phyloP scores from a whole-genome alignment of 2,329 filamentous ascomycete species.

The Tolypocladium guangdongense region DNA sequence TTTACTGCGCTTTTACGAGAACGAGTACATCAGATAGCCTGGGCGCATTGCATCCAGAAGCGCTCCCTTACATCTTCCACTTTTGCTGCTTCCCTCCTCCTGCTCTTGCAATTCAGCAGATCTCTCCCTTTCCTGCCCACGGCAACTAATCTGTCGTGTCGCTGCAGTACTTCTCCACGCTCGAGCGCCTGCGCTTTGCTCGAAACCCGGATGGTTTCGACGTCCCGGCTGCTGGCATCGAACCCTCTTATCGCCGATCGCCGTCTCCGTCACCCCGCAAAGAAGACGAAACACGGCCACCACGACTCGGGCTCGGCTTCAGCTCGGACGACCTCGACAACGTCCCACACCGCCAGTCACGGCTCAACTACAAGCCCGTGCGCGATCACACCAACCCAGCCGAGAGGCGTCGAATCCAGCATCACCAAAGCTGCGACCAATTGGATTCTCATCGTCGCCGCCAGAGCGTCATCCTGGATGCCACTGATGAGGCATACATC shows the following conservation, averaged over 20 bases:
- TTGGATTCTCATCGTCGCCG: conserved; percentile 34
- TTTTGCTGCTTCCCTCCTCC: not conserved
- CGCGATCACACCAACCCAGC: conserved; percentile 1
- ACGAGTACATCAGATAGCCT: conserved; percentile 4
- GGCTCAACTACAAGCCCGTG: not conserved
- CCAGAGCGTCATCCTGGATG: conserved; percentile 25
- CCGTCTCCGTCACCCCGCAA: conserved; percentile 3
- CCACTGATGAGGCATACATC: conserved; percentile 15
- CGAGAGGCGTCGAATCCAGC: conserved; percentile 42
- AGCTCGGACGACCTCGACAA: conserved; percentile 8
- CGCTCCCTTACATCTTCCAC: not conserved
- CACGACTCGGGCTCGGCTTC: conserved; percentile 4
- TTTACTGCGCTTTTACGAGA: conserved; percentile 11
- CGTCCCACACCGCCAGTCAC: conserved; percentile 3
- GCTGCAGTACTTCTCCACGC: conserved; percentile 58
- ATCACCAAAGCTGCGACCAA: conserved; percentile 56
- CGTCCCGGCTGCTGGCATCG: conserved; percentile 17
- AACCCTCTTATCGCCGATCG: conserved; percentile 11
- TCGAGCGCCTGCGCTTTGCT: conserved; percentile 58
- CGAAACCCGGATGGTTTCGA: conserved; percentile 24
- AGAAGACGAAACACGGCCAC: conserved; percentile 2
- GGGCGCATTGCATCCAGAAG: not conserved
- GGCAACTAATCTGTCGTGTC: conserved; percentile 1
- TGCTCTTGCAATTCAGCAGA: not conserved
- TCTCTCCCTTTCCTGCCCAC: not conserved